These are phyloP conservation scores for Aegle marmelos DNA, from an alignment of 345 rosid species.

Conservation along the genomic window DNA sequence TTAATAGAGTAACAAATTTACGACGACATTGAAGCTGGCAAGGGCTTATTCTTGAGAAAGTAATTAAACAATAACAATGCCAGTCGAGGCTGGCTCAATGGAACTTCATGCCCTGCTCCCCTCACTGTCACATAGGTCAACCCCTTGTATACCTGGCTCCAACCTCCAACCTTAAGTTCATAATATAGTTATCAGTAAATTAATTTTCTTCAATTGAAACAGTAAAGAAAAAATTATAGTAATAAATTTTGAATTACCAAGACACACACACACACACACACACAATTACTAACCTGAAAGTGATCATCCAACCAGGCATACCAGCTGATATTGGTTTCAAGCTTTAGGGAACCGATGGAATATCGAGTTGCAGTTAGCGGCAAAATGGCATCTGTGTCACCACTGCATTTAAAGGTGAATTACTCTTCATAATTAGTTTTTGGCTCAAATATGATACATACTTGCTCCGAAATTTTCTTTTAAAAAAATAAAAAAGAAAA, in stretches of 20 bases:
- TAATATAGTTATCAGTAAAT: no score
- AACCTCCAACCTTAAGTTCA: conserved; percentile 53
- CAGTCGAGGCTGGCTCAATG: conserved; percentile 45
- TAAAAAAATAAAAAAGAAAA: no score
- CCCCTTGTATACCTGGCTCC: conserved; percentile 53
- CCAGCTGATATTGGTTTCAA: conserved; percentile 38
- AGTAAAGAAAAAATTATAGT: no score
- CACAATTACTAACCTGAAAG: conserved; percentile 23
- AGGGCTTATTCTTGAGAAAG: conserved; percentile 38
- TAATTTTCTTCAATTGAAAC: background rate
- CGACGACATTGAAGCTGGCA: conserved; percentile 11
- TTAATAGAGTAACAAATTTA: background rate
- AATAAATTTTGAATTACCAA: background rate
- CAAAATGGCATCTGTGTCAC: conserved; percentile 61
- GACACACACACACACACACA: no score
- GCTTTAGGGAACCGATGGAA: conserved; percentile 46
- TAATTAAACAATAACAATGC: conserved; percentile 38
- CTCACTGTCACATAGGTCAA: conserved; percentile 54
- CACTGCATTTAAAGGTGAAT: conserved; percentile 29
- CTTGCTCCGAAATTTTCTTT: background rate
- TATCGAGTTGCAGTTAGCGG: conserved; percentile 59
- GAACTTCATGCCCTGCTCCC: conserved; percentile 72
- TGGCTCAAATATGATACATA: background rate
- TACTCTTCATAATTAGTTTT: background rate
- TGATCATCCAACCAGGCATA: conserved; percentile 49